Evolutionary conservation across 768 basidiomycete genomes (phyloP), one percentile per base, ranked within the genome.

Genomic region (Termitomyces sp.): DNA sequence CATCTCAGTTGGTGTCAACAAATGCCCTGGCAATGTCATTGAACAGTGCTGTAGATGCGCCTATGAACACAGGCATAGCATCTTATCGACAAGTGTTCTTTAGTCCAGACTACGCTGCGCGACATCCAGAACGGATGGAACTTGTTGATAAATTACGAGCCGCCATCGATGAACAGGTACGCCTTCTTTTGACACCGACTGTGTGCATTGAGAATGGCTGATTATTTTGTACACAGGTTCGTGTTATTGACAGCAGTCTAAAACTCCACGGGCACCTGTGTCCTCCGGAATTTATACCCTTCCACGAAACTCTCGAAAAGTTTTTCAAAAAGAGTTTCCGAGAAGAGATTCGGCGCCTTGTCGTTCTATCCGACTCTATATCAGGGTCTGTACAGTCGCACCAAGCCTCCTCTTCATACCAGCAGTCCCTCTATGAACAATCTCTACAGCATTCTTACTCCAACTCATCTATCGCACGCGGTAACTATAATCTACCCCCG

Each of bases 271-370:
- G 85, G 2, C 79, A 84, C 44, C 73, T 96, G 31, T 95, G 93
- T 67, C 84, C 91, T 0, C 81, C 84, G 12, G 93, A 95, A 68
- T 96, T 97, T 81, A 74, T 89, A n/a, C 82, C 86, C 5, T 98
- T 98, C 81, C 95, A 98, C 67, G 86, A 88, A 58, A 93, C 92
- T 0, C 77, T 98, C 44, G 87, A 91, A 68, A 86, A 82, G 59
- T 89, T 94, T 71, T 94, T 92, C 77, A 82, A 77, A 54, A 90
- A 88, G 70, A 92, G 92, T 65, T 94, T 92, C 73, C 71, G 82
- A 4, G 92, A 93, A 37, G 92, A 94, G 67, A 88, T 94, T 44
- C 80, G 82, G 49, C 83, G 89, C 4, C 74, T 94, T 45, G 81
- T 78, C 1, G 77, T 86, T 6, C 66, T 72, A 21, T 77, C 84